Evolutionary conservation across 2,329 filamentous ascomycete species (phyloP).

Genomic region (Ambrosiella beaveri): DNA sequence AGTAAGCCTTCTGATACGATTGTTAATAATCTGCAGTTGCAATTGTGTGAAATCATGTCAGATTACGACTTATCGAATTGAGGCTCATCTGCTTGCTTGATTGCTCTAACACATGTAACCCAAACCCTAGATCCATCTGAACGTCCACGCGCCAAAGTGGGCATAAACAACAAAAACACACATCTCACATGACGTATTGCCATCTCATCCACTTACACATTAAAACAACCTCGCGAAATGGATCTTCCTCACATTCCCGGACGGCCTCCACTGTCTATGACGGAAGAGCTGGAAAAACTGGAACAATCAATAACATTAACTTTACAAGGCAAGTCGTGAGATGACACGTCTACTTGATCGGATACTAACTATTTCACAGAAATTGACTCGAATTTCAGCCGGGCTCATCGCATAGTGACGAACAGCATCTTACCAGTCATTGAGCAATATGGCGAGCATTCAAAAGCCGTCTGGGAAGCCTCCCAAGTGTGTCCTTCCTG

Average conservation of each 20-base stretch:
- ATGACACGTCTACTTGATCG: neutral
- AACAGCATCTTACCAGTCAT: slow-evolving; percentile 83
- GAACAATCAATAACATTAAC: slow-evolving; percentile 96
- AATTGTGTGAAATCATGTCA: too few relatives aligned
- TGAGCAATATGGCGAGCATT: slow-evolving; percentile 89
- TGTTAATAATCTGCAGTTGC: too few relatives aligned
- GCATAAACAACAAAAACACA: too few relatives aligned
- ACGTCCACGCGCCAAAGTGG: too few relatives aligned
- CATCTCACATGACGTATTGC: too few relatives aligned
- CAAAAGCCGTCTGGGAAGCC: slow-evolving; percentile 86
- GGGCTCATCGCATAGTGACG: slow-evolving; percentile 89
- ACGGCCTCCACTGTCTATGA: slow-evolving; percentile 39
- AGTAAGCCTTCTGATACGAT: too few relatives aligned
- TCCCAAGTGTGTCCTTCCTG: slow-evolving; percentile 48
- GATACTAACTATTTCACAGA: slow-evolving; percentile 33
- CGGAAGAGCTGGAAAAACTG: slow-evolving; percentile 86
- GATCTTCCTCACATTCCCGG: neutral
- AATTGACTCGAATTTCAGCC: slow-evolving; percentile 97
- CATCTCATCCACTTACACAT: too few relatives aligned
- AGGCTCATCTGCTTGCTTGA: too few relatives aligned
- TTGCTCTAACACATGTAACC: too few relatives aligned
- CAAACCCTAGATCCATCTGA: too few relatives aligned
- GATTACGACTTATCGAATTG: too few relatives aligned
- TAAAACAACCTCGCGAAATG: neutral
- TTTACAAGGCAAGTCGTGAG: slow-evolving; percentile 50